A percentile compares a stretch with the other conserved stretches of the same genome.
phyloP scores from a whole-genome alignment of 306 rosid species.

The Inga laurina region DNA sequence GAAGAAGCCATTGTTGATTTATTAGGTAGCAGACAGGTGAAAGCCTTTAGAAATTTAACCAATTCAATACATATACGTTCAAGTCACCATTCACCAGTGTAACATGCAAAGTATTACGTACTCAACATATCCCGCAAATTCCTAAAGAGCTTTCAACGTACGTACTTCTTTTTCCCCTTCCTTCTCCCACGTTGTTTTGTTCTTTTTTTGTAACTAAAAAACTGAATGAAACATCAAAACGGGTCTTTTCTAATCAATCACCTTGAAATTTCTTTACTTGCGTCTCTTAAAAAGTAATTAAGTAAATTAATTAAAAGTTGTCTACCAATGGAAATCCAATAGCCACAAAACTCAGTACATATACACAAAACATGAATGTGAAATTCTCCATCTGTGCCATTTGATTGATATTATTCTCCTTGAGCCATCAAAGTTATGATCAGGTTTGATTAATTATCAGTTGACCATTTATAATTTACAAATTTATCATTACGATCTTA shows the following conservation, averaged over 20 bases:
- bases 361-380: neutral
- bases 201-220: neutral
- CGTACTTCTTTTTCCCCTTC: neutral
- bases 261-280: neutral
- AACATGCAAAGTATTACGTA: neutral
- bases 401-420: neutral
- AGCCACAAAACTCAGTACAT: neutral
- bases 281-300: neutral
- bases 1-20: neutral
- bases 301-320: neutral
- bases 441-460: neutral
- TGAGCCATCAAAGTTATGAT: neutral
- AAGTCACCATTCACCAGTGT: neutral
- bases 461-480: neutral
- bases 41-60: neutral
- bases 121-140: neutral
- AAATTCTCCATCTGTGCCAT: neutral
- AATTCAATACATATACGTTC: neutral
- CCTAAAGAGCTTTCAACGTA: neutral
- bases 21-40: conserved; percentile 15
- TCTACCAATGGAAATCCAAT: neutral
- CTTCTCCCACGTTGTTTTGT: neutral
- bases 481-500: neutral
- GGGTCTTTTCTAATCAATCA: neutral
- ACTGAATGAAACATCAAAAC: neutral